A percentile compares a stretch with the other conserved stretches of the same genome.
Conservation (phyloP, 371 early-diverging fungal species). For the Choanephora cucurbitarum region DNA sequence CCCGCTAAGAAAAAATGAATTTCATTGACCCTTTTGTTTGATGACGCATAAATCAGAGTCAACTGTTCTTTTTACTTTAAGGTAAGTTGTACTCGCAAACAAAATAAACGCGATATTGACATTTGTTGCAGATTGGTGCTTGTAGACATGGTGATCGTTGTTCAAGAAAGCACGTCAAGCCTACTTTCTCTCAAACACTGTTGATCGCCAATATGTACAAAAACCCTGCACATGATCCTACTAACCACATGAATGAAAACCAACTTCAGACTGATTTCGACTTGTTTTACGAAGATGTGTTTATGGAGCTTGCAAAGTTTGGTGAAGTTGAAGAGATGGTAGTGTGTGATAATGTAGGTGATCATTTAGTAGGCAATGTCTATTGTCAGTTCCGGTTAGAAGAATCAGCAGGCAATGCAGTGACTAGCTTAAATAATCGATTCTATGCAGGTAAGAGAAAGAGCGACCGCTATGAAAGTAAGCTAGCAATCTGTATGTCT, state of each 20-base stretch:
- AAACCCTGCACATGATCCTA: slow-evolving; percentile 88
- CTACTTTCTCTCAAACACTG: slow-evolving; percentile 93
- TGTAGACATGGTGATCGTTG: slow-evolving; percentile 98
- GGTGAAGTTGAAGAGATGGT: slow-evolving; percentile 96
- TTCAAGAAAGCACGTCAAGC: slow-evolving; percentile 96
- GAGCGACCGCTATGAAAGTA: neutral
- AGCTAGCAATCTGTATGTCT: neutral
- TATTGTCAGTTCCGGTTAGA: slow-evolving; percentile 91
- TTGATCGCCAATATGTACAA: slow-evolving; percentile 94
- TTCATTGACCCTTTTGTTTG: neutral
- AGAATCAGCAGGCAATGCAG: slow-evolving; percentile 92
- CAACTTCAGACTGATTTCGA: slow-evolving; percentile 95
- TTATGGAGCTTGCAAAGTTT: slow-evolving; percentile 93
- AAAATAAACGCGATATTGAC: neutral
- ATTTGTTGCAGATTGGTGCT: slow-evolving; percentile 77
- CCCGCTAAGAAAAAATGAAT: neutral
- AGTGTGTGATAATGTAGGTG: slow-evolving; percentile 97
- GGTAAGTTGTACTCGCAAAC: slow-evolving; percentile 25
- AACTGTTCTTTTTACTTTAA: slow-evolving; percentile 99
- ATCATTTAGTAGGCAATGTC: slow-evolving; percentile 98
- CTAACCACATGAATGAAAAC: slow-evolving; percentile 65
- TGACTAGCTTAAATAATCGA: slow-evolving; percentile 88
- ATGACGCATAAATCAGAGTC: slow-evolving; percentile 67
- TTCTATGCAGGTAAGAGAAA: slow-evolving; percentile 82
- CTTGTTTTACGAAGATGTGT: slow-evolving; percentile 95